Base-by-base conservation (phyloP, 352 stramenopile species). In the Phytophthora podocarpi region DNA sequence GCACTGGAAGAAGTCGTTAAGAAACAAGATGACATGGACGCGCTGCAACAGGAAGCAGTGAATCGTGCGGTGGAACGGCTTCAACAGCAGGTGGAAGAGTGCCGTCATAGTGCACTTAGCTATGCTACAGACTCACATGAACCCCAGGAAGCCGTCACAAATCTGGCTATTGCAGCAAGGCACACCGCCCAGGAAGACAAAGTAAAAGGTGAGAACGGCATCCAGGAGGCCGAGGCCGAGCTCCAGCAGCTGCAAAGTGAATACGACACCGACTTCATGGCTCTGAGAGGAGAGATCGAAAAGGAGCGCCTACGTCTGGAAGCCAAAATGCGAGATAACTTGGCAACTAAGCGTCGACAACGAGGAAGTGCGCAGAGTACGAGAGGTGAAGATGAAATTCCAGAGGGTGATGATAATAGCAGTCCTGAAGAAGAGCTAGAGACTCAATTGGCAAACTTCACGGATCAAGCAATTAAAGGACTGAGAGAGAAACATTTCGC, bases 11-110 rank as follows among this genome's bases (percentile, higher is more conserved):
- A 66, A 1, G 21, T 85, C 18, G 67, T 80, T 2, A 74, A 59
- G 27, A 64, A 72, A 7, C 68, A 82, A 36, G 72, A 77, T n/a
- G 53, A 71, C 20, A 78, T 80, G 56, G 72, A 82, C 10, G 35
- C 47, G 32, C 36, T 37, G 8, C 49, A 55, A 12, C 46, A 78
- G 35, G 42, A 72, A 42, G 59, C 62, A 0, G 43, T 71, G 2
- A 34, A 50, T 15, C 26, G 9, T 4, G 67, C 67, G 0, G 24
- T 73, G 4, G 32, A 47, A 9, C 13, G 16, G 10, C 52, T 73
- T 36, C 56, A 28, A 46, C 31, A 73, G 26, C 31, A 58, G 23
- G 16, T 73, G 31, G 23, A 16, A 7, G 40, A 57, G 18, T 61
- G 59, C n/a, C n/a, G n/a, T n/a, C n/a, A n/a, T n/a, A n/a, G n/a